Base-by-base conservation (phyloP, 208 protist genomes). In the Leishmania martiniquensis region DNA sequence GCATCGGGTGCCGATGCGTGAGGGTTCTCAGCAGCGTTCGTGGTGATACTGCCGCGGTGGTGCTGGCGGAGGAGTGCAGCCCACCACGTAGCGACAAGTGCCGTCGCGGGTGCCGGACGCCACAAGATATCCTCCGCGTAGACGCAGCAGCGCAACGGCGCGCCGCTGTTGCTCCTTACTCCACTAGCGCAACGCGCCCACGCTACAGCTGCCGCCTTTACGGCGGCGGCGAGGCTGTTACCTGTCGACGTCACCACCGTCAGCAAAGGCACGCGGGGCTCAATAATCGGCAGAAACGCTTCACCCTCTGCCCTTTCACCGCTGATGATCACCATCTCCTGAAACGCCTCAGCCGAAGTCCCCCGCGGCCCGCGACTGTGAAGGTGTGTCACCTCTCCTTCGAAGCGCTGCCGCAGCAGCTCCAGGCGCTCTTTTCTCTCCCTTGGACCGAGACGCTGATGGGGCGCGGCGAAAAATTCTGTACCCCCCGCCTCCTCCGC, bases 71-170 rank as follows among this genome's bases (percentile, higher is more conserved):
- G 55, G 15, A 74, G 76, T 17, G 62, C 55, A 7, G 32, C 22
- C 67, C 68, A 49, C 76, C 65, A 74, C 51, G 49, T 68, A 9
- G 67, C 76, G 5, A 57, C 51, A 42, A 74, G 55, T 15, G 76
- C 51, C 13, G 67, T 57, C 15, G 52, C 76, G 7, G 75, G 47
- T 72, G 76, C 76, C 9, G 76, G 76, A 1, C 65, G 76, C 76
- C 76, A 79, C 76, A 79, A 34, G 9, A 79, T 49, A 13, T 70
- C 49, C 32, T 1, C 9, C 7, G 73, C 73, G 15, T 66, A 42
- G 15, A 70, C 60, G 7, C 73, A 20, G 9, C 37, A 22, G 7
- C 52, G 29, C 42, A 49, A 25, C 32, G 66, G 12, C 3, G 10
- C 42, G 22, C 22, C 4, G 42, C 65, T 32, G 7, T 22, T 34